These are phyloP conservation scores for Olyra latifolia DNA, from an alignment of 176 grass and related monocot genomes.

Conservation along the genomic window DNA sequence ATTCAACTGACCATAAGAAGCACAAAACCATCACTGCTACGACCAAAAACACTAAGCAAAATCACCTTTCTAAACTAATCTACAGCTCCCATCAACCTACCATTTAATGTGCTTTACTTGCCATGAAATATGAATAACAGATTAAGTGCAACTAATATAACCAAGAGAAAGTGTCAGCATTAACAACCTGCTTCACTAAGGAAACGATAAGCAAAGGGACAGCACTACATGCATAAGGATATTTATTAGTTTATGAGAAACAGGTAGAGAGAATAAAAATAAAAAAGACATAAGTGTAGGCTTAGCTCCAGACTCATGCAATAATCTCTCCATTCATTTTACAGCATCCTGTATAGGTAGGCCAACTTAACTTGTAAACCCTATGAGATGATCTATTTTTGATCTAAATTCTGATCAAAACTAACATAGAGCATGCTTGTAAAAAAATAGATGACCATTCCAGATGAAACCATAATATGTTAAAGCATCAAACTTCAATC, in stretches of 20 bases:
- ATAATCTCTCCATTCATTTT: not conserved
- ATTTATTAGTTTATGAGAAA: too few relatives aligned
- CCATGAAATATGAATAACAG: not conserved
- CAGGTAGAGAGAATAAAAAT: not conserved
- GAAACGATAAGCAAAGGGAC: not conserved
- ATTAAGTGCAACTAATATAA: not conserved
- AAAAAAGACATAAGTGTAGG: not conserved
- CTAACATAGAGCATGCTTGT: not conserved
- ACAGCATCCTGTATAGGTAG: not conserved
- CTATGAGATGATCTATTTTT: not conserved
- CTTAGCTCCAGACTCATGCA: not conserved
- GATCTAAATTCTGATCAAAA: not conserved
- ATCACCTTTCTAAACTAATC: not conserved
- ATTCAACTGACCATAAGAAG: not conserved
- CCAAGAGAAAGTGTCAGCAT: not conserved
- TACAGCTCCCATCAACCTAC: not conserved
- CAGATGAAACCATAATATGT: not conserved
- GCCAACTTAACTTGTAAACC: not conserved
- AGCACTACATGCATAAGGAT: not conserved
- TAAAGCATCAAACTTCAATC: not conserved
- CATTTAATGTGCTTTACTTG: not conserved
- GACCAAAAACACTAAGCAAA: not conserved
- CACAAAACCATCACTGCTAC: not conserved
- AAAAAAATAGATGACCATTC: not conserved
- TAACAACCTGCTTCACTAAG: not conserved